Evolutionary conservation across 345 rosid species (phyloP).

Genomic region (Acer campestre): DNA sequence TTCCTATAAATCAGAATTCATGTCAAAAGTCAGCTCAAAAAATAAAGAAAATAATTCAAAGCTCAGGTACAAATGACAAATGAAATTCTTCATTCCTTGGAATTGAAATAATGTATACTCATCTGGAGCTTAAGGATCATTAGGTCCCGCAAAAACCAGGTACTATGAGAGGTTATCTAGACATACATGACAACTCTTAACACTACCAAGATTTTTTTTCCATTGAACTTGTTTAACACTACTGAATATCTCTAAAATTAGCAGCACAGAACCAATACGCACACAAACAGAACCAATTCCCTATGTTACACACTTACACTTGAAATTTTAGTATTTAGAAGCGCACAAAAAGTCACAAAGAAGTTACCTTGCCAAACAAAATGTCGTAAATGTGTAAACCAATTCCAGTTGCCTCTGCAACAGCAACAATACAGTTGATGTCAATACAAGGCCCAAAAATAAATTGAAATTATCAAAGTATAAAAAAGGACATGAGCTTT

Average conservation of each 20-base stretch:
- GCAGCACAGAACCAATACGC: too few species aligned
- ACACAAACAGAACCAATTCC: too few species aligned
- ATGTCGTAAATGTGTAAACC: constrained; percentile 69
- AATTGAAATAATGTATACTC: neutral
- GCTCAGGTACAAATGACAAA: neutral
- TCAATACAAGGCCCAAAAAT: neutral
- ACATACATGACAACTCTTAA: neutral
- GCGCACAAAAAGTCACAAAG: neutral
- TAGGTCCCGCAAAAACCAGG: neutral
- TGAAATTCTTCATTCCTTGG: neutral
- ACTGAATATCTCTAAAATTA: too few species aligned
- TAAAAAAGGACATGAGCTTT: neutral
- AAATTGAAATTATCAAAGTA: neutral
- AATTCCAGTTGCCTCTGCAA: constrained; percentile 77
- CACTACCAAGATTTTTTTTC: too few species aligned
- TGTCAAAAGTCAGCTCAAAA: constrained; percentile 14
- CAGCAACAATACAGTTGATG: neutral
- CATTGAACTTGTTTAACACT: too few species aligned
- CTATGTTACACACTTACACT: too few species aligned
- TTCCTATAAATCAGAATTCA: constrained; percentile 44
- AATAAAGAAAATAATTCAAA: constrained; percentile 8
- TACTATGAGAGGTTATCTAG: neutral
- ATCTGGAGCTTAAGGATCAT: neutral
- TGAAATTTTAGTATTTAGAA: too few species aligned
- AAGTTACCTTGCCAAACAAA: constrained; percentile 73